Evolutionary conservation across 2,329 filamentous ascomycete genomes (phyloP).

Genomic region (Xylaria multiplex): DNA sequence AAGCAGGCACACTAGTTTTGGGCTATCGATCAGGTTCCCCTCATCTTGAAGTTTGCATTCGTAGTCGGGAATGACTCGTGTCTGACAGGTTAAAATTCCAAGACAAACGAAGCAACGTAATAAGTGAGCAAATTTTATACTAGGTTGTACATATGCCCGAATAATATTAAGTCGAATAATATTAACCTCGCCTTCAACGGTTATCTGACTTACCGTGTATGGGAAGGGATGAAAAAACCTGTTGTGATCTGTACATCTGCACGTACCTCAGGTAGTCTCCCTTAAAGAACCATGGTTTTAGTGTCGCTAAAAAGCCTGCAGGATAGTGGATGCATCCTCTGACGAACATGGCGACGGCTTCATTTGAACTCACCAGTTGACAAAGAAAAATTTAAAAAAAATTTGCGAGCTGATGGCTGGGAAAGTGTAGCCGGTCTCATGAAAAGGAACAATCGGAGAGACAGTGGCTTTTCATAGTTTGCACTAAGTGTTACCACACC

Average conservation of each 20-base stretch:
- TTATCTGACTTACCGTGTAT: neutral
- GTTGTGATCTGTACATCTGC: neutral
- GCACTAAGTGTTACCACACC: constrained; percentile 7
- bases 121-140: neutral
- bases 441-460: constrained; percentile 3
- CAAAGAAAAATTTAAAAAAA: neutral
- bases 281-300: neutral
- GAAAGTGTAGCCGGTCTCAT: neutral
- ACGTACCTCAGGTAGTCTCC: neutral
- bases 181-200: constrained; percentile 1
- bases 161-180: neutral
- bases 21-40: neutral
- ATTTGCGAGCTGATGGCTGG: constrained; percentile 5
- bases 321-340: neutral
- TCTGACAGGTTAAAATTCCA: neutral
- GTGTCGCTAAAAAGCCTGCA: neutral
- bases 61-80: neutral
- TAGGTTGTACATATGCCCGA: neutral
- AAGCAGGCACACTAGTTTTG: neutral
- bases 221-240: neutral
- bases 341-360: constrained; percentile 3
- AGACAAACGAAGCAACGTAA: neutral
- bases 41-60: neutral
- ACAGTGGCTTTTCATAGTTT: constrained; percentile 6
- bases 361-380: constrained; percentile 5